Base-by-base conservation (phyloP, 2,329 filamentous ascomycete genomes). In the Colletotrichum plurivorum region DNA sequence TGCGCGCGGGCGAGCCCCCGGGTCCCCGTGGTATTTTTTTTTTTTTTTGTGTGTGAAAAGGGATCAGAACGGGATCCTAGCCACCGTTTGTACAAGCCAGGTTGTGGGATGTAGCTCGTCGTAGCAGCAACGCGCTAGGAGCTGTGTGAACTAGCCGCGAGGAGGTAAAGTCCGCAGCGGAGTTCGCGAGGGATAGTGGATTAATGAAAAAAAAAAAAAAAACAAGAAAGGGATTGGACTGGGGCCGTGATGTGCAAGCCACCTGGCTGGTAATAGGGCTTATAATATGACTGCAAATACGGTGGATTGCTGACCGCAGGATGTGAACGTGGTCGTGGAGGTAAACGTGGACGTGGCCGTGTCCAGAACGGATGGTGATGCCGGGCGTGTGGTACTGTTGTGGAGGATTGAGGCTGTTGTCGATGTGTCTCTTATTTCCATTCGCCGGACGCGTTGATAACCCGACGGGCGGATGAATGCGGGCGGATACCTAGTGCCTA, bases 281-380 rank as follows among this genome's bases (percentile, higher is more conserved):
- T 66, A 60, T 63, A 59, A 60, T 63, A 59, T 63, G 36, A 18
- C 57, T 57, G 57, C 20, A 52, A 56, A 48, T 49, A 57, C 53
- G 64, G 54, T 64, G 52, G 67, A 54, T 70, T 70, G 63, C 67
- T 70, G 67, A 68, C 67, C 65, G 67, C 67, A 70, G 67, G 60
- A 57, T 13, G 12, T n/a, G 59, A 18, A 46, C 31, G 31, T 46
- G 45, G 45, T 16, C 45, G 45, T 46, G 43, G 27, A 31, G 6
- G 27, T 31, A 7, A 31, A n/a, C 43, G 43, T 10, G n/a, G 52
- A n/a, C 43, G 43, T 10, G n/a, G 52, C 54, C 58, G 63, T 67
- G 52, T 67, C 64, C 63, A 36, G 56, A 56, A 45, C 63, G 25
- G 39, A 25, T 56, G 36, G 31, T 25, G 49, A 36, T 51, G 51